Conservation (phyloP, 441 rosid genomes). For the Populus hybrid region DNA sequence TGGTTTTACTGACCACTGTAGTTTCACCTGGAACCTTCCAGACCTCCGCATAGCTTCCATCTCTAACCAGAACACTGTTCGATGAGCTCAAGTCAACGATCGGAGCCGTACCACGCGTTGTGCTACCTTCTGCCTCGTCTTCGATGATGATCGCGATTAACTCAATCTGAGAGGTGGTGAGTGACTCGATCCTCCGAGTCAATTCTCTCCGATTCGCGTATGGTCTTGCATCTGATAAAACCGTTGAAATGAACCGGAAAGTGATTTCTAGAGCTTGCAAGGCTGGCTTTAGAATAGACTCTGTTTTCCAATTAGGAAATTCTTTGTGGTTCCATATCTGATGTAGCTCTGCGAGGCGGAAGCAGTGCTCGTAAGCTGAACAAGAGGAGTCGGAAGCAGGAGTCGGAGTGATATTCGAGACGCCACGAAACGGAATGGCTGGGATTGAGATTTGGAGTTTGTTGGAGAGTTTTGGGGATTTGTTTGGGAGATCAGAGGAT, state of each 20-base stretch:
- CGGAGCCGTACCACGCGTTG: slow-evolving; percentile 39
- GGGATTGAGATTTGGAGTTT: slow-evolving; percentile 58
- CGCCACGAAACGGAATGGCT: slow-evolving; percentile 26
- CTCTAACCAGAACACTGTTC: slow-evolving; percentile 40
- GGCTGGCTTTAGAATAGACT: slow-evolving; percentile 63
- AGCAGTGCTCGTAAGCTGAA: slow-evolving; percentile 67
- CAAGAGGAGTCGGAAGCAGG: slow-evolving; percentile 56
- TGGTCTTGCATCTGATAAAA: slow-evolving; percentile 63
- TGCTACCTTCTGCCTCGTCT: slow-evolving; percentile 43
- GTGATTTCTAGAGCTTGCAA: slow-evolving; percentile 75
- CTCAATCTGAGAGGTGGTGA: slow-evolving; percentile 64
- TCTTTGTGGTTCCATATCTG: slow-evolving; percentile 54
- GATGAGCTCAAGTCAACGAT: slow-evolving; percentile 37
- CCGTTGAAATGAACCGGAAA: slow-evolving; percentile 62
- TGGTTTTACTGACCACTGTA: slow-evolving; percentile 47
- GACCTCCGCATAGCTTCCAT: slow-evolving; percentile 55
- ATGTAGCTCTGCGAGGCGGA: slow-evolving; percentile 74
- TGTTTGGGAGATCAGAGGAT: slow-evolving; percentile 44
- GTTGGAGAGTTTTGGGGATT: slow-evolving; percentile 44
- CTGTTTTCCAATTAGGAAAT: slow-evolving; percentile 62
- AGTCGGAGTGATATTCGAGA: slow-evolving; percentile 37
- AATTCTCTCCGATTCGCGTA: slow-evolving; percentile 67
- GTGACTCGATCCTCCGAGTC: slow-evolving; percentile 69
- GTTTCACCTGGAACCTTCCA: slow-evolving; percentile 53
- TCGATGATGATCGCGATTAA: slow-evolving; percentile 51